phyloP scores from a whole-genome alignment of 192 early-diverging fungal genomes.

The Backusella morwellensis region DNA sequence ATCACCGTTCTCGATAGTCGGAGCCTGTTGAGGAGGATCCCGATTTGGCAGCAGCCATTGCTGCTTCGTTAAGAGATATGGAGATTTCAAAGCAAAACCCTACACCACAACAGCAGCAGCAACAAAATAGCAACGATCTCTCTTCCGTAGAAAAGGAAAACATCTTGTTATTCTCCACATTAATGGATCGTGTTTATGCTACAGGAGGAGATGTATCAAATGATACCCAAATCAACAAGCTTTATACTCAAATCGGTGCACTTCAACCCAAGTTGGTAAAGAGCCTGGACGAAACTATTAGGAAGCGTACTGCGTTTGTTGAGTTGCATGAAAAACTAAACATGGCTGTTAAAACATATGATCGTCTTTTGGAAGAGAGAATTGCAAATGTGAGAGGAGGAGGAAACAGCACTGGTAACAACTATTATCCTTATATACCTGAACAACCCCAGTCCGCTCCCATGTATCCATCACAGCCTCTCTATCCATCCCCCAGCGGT shows the following conservation, averaged over 20 bases:
- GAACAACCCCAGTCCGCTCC: not conserved
- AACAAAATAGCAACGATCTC: conserved; percentile 56
- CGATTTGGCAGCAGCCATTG: conserved; percentile 74
- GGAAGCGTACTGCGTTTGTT: conserved; percentile 73
- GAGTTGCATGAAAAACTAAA: conserved; percentile 83
- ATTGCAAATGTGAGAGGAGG: conserved; percentile 36
- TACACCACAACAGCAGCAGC: conserved; percentile 7
- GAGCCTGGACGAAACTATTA: conserved; percentile 68
- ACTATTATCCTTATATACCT: conserved; percentile 11
- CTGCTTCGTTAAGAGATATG: conserved; percentile 70
- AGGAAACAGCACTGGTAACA: not conserved
- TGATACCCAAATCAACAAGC: conserved; percentile 72
- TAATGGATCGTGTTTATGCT: conserved; percentile 78
- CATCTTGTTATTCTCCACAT: conserved; percentile 83
- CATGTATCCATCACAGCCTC: not conserved
- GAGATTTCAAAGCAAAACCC: conserved; percentile 31
- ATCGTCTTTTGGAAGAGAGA: conserved; percentile 80
- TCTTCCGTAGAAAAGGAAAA: conserved; percentile 82
- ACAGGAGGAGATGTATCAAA: conserved; percentile 75
- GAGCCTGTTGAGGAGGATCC: conserved; percentile 50
- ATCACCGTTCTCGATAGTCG: not conserved
- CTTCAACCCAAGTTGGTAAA: conserved; percentile 82
- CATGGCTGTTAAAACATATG: conserved; percentile 81
- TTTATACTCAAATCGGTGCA: conserved; percentile 85
- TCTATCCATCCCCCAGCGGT: not conserved